Evolutionary conservation across 805 yeast genomes (phyloP), one percentile per base, ranked within the genome.

Genomic region (Metschnikowia drakensbergensis): DNA sequence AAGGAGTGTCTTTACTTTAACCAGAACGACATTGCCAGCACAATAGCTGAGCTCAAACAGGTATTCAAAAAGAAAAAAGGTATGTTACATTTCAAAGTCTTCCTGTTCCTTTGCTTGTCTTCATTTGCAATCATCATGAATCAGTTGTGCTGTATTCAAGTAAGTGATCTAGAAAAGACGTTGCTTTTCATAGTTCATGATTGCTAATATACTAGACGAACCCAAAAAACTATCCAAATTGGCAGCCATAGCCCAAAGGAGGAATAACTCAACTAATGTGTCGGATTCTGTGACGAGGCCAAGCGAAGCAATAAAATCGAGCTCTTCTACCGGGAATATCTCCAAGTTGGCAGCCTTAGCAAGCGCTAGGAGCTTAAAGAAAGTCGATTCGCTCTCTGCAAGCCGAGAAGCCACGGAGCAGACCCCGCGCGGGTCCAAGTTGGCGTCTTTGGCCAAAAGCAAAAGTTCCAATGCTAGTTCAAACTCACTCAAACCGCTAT

Each of bases 1-100:
- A 78, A 81, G 57, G 84, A 81, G 53, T 67, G 80, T 0, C 67
- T 86, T 8, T 84, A 83, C 76, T 71, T 69, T 53, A 79, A 81
- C 55, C 82, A 82, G 59, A 77, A 77, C 58, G 82, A 79, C 37
- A 58, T 81, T 4, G 79, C 76, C 3, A 74, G 75, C 9, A 63
- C 88, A 0, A 54, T 82, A 6, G 70, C 66, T 30, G 83, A 81
- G 49, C 61, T 79, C 41, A 74, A 72, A 49, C 48, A 55, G 8
- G 60, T 57, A 38, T 70, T 61, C 48, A 57, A 65, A 7, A 62
- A 56, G 49, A 61, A 61, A 49, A 69, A 70, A 68, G 75, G 82
- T 78, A 77, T 64, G 83, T 77, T 42, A 17, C 5, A 17, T 26
- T 34, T 8, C 29, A 25, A 36, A 27, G 33, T 40, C 32, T 34